phyloP scores from a whole-genome alignment of 23 red algal species.

The Cyanidium caldarium region DNA sequence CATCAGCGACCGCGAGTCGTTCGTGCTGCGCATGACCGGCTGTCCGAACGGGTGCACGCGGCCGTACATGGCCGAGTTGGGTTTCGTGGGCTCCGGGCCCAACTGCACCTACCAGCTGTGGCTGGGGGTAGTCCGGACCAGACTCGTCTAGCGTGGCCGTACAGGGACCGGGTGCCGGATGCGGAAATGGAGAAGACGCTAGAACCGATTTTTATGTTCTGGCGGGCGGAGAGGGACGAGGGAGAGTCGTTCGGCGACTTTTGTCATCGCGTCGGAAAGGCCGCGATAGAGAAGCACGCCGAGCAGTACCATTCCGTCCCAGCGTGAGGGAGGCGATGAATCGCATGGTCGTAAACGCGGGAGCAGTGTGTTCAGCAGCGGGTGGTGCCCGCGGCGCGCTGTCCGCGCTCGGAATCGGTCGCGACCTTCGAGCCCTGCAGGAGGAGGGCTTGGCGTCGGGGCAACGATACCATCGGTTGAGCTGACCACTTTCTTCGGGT shows the following conservation, averaged over 20 bases:
- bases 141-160: constrained; percentile 69
- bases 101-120: constrained; percentile 75
- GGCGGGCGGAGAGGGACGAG: constrained; percentile 3
- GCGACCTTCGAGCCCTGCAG: too few species aligned
- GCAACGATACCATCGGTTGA: too few species aligned
- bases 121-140: constrained; percentile 74
- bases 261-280: constrained; percentile 74
- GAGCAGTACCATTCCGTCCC: too few species aligned
- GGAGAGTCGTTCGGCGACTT: constrained; percentile 83
- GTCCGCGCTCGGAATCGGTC: too few species aligned
- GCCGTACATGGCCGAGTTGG: constrained; percentile 95
- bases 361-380: too few species aligned
- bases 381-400: too few species aligned
- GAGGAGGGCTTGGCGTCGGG: too few species aligned
- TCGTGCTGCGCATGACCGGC: constrained; percentile 97
- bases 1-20: constrained; percentile 10
- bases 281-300: constrained; percentile 22
- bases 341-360: too few species aligned
- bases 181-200: constrained; percentile 31
- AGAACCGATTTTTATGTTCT: constrained; percentile 52
- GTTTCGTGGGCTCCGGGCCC: constrained; percentile 73
- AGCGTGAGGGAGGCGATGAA: too few species aligned
- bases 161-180: constrained; percentile 62
- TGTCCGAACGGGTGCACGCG: constrained; percentile 96
- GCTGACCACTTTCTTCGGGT: too few species aligned